These are phyloP conservation scores for Vanrija pseudolonga DNA, from an alignment of 1,284 basidiomycete genomes.

Conservation along the genomic window DNA sequence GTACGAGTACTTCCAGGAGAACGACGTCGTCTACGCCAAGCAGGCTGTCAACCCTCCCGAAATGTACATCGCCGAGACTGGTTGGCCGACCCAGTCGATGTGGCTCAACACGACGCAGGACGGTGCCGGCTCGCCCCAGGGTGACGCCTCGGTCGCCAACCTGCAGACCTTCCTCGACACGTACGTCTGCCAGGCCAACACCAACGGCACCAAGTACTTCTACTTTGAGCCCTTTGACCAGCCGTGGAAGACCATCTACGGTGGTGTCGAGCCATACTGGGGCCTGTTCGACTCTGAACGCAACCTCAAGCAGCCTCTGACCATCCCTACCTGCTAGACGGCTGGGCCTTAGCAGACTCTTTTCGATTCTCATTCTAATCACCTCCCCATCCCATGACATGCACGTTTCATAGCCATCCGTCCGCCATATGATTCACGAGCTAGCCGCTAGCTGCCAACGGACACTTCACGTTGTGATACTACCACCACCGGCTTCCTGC, in stretches of 20 bases:
- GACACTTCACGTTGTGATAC: no score
- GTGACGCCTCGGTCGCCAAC: constrained; percentile 61
- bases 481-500: no score
- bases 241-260: constrained; percentile 67
- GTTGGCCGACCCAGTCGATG: constrained; percentile 66
- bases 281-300: constrained; percentile 61
- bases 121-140: constrained; percentile 32
- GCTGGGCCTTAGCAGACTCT: neutral
- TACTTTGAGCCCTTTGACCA: constrained; percentile 71
- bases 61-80: constrained; percentile 86
- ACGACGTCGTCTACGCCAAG: constrained; percentile 54
- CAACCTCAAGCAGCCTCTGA: constrained; percentile 49
- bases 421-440: no score
- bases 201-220: constrained; percentile 75
- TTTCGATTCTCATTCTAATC: neutral
- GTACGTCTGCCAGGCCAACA: constrained; percentile 83
- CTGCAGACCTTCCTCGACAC: constrained; percentile 76
- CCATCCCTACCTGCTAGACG: constrained; percentile 49
- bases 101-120: constrained; percentile 59
- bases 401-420: no score
- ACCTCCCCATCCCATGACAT: neutral
- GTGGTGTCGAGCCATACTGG: constrained; percentile 78
- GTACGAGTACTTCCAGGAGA: constrained; percentile 57
- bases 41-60: constrained; percentile 61
- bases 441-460: no score